Evolutionary conservation across 768 basidiomycete species (phyloP), one percentile per base, ranked within the genome.

Genomic region (Rhodotorula paludigena): DNA sequence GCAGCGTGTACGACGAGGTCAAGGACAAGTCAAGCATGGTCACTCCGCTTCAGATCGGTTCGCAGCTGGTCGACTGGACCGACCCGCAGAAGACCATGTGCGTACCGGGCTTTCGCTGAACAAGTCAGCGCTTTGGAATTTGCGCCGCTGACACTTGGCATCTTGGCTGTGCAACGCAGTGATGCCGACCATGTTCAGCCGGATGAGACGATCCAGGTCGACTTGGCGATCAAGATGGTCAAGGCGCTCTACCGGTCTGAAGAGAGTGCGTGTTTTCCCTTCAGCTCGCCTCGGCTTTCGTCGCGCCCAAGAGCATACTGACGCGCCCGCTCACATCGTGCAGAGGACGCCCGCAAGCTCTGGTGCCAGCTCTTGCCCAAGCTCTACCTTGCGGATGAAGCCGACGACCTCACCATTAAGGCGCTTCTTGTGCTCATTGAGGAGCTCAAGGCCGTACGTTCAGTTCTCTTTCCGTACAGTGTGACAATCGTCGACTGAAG

Each of bases 341-440:
- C 71, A 80, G 81, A 77, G 62, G 79, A 80, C 44, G 71, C 75
- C 48, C 73, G 80, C 20, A 82, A 81, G 70, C 72, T 77, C 7
- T 73, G 80, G 49, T 71, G 75, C 54, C 79, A 79, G 32, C 75
- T 80, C n/a, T 73, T 82, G 2, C 69, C 75, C 28, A 82, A 81
- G 71, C 77, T 82, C 0, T 76, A 79, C 64, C 64, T 81, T 20
- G 78, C 81, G 1, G 79, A 80, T 32, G 77, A 79, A 36, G 72
- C 77, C 20, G 78, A 79, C 41, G 69, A 75, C 23, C 60, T 72
- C 58, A 75, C 73, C 25, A 76, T 85, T 59, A 80, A 83, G 60
- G 82, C 81, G 60, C 69, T 86, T 2, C 77, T 82, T 36, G 78
- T 84, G 16, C 76, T 90, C 25, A 79, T 89, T 61, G 79, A 84